Conservation (phyloP, 2,329 filamentous ascomycete genomes). For the Fusarium hainanense region DNA sequence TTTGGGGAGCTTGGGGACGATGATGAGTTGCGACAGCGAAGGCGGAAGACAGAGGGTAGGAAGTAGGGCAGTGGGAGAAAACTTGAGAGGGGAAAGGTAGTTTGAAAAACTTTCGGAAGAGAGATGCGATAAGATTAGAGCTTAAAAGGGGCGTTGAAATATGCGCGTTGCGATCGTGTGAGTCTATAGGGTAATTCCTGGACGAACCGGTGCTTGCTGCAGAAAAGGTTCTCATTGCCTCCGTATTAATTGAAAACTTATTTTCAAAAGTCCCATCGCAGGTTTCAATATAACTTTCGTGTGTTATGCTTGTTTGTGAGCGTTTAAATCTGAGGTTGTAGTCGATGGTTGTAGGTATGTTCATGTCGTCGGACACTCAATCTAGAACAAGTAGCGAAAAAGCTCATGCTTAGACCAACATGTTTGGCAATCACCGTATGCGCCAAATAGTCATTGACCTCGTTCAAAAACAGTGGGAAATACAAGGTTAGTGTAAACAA, state of each 20-base stretch:
- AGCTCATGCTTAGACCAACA: neutral
- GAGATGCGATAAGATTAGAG: neutral
- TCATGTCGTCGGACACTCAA: neutral
- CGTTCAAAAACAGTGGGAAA: accelerated
- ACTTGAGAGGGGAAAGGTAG: too few relatives aligned
- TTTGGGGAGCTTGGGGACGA: accelerated
- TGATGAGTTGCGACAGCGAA: too few relatives aligned
- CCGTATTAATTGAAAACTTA: neutral
- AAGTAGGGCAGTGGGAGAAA: too few relatives aligned
- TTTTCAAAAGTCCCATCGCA: accelerated
- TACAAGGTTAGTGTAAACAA: too few relatives aligned
- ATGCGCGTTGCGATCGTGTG: neutral
- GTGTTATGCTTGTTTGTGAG: neutral
- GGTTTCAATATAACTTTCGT: neutral
- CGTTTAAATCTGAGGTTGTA: neutral
- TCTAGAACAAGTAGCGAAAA: neutral
- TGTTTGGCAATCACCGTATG: accelerated
- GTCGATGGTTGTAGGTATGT: accelerated
- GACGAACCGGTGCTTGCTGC: neutral
- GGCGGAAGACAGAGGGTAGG: too few relatives aligned
- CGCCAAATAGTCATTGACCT: neutral
- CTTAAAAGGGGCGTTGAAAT: neutral
- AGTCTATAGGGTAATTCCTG: neutral
- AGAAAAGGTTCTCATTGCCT: neutral
- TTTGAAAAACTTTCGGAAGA: neutral